Base-by-base conservation (phyloP, 2,329 filamentous ascomycete species). In the Tolypocladium inflatum region DNA sequence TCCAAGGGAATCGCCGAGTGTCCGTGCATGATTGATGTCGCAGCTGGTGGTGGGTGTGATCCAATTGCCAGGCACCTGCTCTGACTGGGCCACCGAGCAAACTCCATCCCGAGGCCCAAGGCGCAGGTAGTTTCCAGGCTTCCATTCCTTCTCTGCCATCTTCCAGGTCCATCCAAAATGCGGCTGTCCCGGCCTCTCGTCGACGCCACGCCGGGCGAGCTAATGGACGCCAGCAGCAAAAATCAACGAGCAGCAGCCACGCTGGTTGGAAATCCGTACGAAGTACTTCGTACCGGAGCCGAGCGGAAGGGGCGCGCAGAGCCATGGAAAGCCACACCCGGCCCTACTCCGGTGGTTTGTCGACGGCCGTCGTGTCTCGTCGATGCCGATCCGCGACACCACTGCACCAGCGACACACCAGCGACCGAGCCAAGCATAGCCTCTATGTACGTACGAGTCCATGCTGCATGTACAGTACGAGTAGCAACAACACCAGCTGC, bases 331-430 rank as follows among this genome's bases (percentile, higher is more conserved):
- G 56, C 35, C 61, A 60, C 58, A 61, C 60, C 60, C 67, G 67
- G 67, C 66, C 63, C 65, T 70, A 63, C 66, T 67, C 64, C 67
- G 67, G 67, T 60, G 60, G 56, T 63, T 67, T 59, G 54, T 55
- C 61, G 52, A 58, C 55, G 55, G 54, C 30, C 60, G 57, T 52
- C 54, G 58, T 66, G 65, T 68, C 66, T 70, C 66, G 64, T 63
- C 61, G 61, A 64, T 63, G 66, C 63, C 65, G 68, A 67, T 69
- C 68, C 61, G 60, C 55, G 51, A 35, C 58, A 53, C 59, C 35
- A 42, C 42, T 3, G 17, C 13, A 37, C 11, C 35, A 37, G 35
- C 35, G 11, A 42, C 19, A 42, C 19, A 2, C 8, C 4, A 21
- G n/a, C 42, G n/a, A 23, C 17, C 39, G 39, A 41, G 39, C 39